These are phyloP conservation scores for Nigrospora osmanthi DNA, from an alignment of 2,329 filamentous ascomycete genomes.

Conservation along the genomic window DNA sequence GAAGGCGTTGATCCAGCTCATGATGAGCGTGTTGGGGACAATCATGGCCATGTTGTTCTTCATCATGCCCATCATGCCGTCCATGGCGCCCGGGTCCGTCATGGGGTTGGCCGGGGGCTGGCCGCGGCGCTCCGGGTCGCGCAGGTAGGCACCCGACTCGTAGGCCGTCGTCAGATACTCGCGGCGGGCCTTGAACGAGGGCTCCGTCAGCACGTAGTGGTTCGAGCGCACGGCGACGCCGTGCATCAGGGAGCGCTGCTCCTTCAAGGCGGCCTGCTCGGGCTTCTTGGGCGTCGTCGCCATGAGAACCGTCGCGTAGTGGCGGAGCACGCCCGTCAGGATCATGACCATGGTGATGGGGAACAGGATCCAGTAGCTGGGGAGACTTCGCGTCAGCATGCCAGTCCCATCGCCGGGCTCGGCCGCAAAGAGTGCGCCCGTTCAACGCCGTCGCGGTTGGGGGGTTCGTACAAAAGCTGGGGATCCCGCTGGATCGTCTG, in stretches of 20 bases:
- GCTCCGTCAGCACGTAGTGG: constrained; percentile 67
- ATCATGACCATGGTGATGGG: constrained; percentile 98
- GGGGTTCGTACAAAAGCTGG: constrained; percentile 76
- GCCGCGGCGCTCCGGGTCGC: constrained; percentile 77
- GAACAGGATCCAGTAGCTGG: constrained; percentile 96
- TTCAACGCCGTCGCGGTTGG: not conserved
- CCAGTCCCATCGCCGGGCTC: constrained; percentile 7
- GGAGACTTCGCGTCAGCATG: not conserved
- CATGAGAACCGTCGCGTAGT: constrained; percentile 93
- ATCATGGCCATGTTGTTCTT: constrained; percentile 99
- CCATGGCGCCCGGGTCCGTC: constrained; percentile 93
- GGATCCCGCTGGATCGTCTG: constrained; percentile 99
- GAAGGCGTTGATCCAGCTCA: constrained; percentile 99
- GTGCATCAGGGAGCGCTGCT: constrained; percentile 77
- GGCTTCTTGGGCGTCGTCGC: constrained; percentile 76
- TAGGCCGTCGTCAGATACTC: constrained; percentile 73
- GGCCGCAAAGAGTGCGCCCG: not conserved
- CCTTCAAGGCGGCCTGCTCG: constrained; percentile 67
- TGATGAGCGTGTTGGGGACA: constrained; percentile 95
- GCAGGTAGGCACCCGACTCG: constrained; percentile 81
- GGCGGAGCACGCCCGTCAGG: constrained; percentile 87
- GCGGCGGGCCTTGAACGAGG: constrained; percentile 73
- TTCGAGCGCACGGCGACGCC: constrained; percentile 81
- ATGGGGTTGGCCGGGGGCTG: constrained; percentile 90
- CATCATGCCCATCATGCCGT: constrained; percentile 99